Conservation (phyloP, 495 filamentous ascomycete species). For the Penicillium cataractarum region DNA sequence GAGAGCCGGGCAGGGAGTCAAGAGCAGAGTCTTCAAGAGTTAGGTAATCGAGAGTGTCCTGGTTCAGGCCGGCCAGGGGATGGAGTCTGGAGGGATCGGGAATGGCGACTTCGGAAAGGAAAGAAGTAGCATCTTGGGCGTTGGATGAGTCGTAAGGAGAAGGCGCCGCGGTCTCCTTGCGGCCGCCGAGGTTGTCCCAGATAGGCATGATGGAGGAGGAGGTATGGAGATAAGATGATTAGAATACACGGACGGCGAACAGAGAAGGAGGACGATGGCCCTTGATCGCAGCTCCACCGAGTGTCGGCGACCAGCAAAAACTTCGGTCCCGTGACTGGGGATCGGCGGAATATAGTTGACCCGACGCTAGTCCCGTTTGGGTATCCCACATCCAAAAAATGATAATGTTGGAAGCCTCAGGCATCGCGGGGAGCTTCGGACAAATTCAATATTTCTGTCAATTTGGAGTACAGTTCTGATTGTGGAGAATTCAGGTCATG, state of each 20-base stretch:
- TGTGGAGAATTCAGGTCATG: conserved; percentile 22
- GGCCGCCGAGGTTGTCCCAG: conserved; percentile 87
- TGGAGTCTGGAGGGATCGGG: conserved; percentile 87
- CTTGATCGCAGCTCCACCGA: conserved; percentile 35
- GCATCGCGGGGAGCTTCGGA: conserved; percentile 29
- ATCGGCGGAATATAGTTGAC: conserved; percentile 25
- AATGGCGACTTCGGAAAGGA: conserved; percentile 69
- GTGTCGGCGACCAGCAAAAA: conserved; percentile 43
- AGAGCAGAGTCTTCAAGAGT: conserved; percentile 89
- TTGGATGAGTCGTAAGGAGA: conserved; percentile 68
- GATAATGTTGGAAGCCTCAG: conserved; percentile 25
- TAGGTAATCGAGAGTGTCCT: conserved; percentile 90
- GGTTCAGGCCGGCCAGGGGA: conserved; percentile 91
- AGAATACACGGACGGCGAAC: conserved; percentile 24
- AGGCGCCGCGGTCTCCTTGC: conserved; percentile 67
- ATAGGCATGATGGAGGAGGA: conserved; percentile 62
- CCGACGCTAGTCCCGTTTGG: conserved; percentile 37
- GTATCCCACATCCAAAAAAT: conserved; percentile 34
- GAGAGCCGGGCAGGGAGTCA: conserved; percentile 82
- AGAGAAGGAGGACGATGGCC: conserved; percentile 29
- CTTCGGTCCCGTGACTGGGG: conserved; percentile 46
- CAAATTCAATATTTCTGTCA: conserved; percentile 18
- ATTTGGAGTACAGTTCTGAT: conserved; percentile 11
- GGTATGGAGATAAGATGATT: conserved; percentile 28
- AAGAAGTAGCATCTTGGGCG: conserved; percentile 78